A percentile compares a stretch with the other conserved stretches of the same genome.
These are phyloP conservation scores for Cryptococcus depauperatus DNA, from an alignment of 1,284 basidiomycete genomes.

Conservation along the genomic window DNA sequence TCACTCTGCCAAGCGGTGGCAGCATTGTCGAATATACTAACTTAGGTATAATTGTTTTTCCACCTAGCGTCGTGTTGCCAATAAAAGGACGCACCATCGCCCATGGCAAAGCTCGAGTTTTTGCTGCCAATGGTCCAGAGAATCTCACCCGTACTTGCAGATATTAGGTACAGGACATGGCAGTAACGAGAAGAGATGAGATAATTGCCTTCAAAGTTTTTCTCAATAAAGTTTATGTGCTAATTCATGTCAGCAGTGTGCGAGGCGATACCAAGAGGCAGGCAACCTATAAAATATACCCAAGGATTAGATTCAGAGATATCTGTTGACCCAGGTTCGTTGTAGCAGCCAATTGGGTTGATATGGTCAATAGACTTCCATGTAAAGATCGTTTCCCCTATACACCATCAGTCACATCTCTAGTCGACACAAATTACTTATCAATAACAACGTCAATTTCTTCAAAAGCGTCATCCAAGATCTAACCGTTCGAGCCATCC, in stretches of 20 bases:
- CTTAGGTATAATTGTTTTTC: slow-evolving; percentile 11
- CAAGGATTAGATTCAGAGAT: slow-evolving; percentile 10
- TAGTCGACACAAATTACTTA: slow-evolving; percentile 2
- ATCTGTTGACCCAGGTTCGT: slow-evolving; percentile 19
- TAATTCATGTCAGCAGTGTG: slow-evolving; percentile 1
- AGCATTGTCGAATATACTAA: slow-evolving; percentile 37
- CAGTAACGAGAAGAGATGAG: slow-evolving; percentile 36
- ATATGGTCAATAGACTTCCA: slow-evolving; percentile 35
- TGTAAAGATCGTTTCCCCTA: slow-evolving; percentile 21
- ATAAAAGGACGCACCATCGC: slow-evolving; percentile 17
- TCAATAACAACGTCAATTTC: slow-evolving; percentile 36
- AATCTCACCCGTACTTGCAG: slow-evolving; percentile 20
- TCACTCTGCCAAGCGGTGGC: slow-evolving; percentile 17
- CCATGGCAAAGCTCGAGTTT: slow-evolving; percentile 28
- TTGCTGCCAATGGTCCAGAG: slow-evolving; percentile 35
- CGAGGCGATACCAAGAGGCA: background rate
- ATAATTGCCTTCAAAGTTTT: slow-evolving; percentile 35
- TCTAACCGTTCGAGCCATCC: slow-evolving; percentile 22
- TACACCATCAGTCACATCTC: background rate
- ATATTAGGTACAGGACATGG: slow-evolving; percentile 34
- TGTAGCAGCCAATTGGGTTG: slow-evolving; percentile 20
- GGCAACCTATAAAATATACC: slow-evolving; percentile 23
- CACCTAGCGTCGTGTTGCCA: slow-evolving; percentile 35
- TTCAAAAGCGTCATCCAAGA: slow-evolving; percentile 27
- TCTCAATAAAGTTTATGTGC: slow-evolving; percentile 38